phyloP scores from a whole-genome alignment of 345 rosid species.

The Citrus unshiu region DNA sequence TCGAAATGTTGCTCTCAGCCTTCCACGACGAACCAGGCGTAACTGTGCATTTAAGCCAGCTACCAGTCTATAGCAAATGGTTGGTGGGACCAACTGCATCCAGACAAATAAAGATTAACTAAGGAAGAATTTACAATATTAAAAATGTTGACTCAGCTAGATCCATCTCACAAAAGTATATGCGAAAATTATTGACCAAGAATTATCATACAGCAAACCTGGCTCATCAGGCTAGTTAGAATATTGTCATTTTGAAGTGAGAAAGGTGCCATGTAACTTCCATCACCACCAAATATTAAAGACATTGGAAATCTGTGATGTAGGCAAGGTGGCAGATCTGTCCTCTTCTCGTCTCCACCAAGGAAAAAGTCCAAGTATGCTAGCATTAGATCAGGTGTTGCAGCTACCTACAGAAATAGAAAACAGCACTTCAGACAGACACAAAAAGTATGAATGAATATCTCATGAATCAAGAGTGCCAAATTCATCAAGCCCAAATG shows the following conservation, averaged over 20 bases:
- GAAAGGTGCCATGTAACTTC: slow-evolving; percentile 97
- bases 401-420: slow-evolving; percentile 67
- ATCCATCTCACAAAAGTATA: not conserved
- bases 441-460: not conserved
- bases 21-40: slow-evolving; percentile 86
- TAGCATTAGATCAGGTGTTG: slow-evolving; percentile 91
- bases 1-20: slow-evolving; percentile 61
- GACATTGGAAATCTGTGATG: slow-evolving; percentile 79
- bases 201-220: slow-evolving; percentile 44
- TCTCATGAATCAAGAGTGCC: not conserved
- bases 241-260: slow-evolving; percentile 89
- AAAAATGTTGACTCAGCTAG: slow-evolving; percentile 1
- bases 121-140: slow-evolving; percentile 18
- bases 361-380: slow-evolving; percentile 97
- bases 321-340: slow-evolving; percentile 83
- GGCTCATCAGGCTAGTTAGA: slow-evolving; percentile 87
- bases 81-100: slow-evolving; percentile 71
- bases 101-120: slow-evolving; percentile 17
- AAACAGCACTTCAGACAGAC: not conserved
- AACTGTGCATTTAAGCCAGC: slow-evolving; percentile 97
- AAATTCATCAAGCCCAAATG: not conserved
- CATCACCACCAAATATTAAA: slow-evolving; percentile 91
- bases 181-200: not conserved
- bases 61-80: slow-evolving; percentile 90
- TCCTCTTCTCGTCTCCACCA: slow-evolving; percentile 97